Percentiles rank a stretch among this genome's conserved stretches.
These are phyloP conservation scores for Fusarium newnesense DNA, from an alignment of 2,329 filamentous ascomycete genomes.

Conservation along the genomic window DNA sequence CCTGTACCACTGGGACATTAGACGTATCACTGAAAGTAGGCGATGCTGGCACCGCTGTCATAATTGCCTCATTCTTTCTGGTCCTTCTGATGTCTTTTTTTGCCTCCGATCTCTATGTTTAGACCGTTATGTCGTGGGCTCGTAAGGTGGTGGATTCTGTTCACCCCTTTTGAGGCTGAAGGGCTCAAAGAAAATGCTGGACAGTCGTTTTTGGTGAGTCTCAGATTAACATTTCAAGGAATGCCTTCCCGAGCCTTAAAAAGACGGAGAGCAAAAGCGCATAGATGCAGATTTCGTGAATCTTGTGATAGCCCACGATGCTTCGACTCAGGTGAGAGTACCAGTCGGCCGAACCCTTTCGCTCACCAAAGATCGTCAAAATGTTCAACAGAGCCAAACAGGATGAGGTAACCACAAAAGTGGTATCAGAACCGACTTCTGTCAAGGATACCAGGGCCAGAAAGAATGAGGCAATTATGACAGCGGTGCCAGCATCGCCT, in stretches of 20 bases:
- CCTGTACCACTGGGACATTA: too few relatives aligned
- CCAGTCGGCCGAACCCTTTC: fast-evolving
- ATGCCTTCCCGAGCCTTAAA: not conserved
- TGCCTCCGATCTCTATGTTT: not conserved
- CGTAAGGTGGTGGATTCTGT: not conserved
- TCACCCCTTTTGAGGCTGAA: not conserved
- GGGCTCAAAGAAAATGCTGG: not conserved
- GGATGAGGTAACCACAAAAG: fast-evolving
- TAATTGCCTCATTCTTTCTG: too few relatives aligned
- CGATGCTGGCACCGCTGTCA: too few relatives aligned
- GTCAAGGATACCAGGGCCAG: not conserved
- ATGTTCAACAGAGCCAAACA: not conserved
- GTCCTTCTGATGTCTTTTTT: not conserved
- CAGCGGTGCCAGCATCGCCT: not conserved
- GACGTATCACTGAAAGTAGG: too few relatives aligned
- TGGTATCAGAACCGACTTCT: fast-evolving
- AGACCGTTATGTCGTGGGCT: not conserved
- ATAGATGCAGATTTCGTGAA: not conserved
- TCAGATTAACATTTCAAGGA: not conserved
- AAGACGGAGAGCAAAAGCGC: not conserved
- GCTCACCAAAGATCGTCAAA: fast-evolving
- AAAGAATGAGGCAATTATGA: not conserved
- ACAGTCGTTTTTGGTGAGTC: not conserved
- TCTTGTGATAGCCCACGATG: too few relatives aligned
- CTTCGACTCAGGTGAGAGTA: not conserved